These are phyloP conservation scores for Tanacetum coccineum DNA, from an alignment of 129 eudicot species.

Conservation along the genomic window DNA sequence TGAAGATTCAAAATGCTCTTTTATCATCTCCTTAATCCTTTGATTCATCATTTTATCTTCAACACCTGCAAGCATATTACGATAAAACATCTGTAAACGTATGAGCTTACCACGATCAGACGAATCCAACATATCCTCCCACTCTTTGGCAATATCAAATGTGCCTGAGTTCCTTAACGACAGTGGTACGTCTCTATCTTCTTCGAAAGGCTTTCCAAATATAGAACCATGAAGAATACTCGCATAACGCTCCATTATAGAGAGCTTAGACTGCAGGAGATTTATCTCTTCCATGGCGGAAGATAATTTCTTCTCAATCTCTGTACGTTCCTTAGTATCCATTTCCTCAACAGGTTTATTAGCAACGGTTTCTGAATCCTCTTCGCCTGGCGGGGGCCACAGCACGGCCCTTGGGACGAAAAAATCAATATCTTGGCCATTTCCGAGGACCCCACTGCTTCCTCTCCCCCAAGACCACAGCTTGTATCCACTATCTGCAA, in stretches of 20 bases:
- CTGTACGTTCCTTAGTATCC: conserved; percentile 26
- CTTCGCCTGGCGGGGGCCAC: conserved; percentile 61
- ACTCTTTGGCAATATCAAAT: conserved; percentile 70
- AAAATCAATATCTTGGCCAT: conserved; percentile 51
- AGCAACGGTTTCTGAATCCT: conserved; percentile 24
- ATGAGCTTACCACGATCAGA: conserved; percentile 53
- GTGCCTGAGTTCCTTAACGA: conserved; percentile 40
- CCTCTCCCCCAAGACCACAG: conserved; percentile 98
- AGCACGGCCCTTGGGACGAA: conserved; percentile 51
- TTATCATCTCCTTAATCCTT: conserved; percentile 62
- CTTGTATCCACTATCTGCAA: conserved; percentile 58
- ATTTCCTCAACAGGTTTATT: conserved; percentile 16
- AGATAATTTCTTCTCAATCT: conserved; percentile 41
- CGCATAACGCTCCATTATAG: conserved; percentile 62
- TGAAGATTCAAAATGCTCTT: conserved; percentile 53
- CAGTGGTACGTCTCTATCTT: conserved; percentile 54
- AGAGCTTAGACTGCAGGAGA: conserved; percentile 46
- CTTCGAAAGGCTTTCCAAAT: conserved; percentile 77
- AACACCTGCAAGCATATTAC: conserved; percentile 78
- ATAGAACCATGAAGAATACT: conserved; percentile 76
- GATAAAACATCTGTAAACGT: conserved; percentile 75
- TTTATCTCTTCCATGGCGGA: conserved; percentile 56
- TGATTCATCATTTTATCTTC: conserved; percentile 80
- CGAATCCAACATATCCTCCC: conserved; percentile 84
- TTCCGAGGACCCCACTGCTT: conserved; percentile 83